These are phyloP conservation scores for Claviceps monticola DNA, from an alignment of 2,329 filamentous ascomycete species.

Conservation along the genomic window DNA sequence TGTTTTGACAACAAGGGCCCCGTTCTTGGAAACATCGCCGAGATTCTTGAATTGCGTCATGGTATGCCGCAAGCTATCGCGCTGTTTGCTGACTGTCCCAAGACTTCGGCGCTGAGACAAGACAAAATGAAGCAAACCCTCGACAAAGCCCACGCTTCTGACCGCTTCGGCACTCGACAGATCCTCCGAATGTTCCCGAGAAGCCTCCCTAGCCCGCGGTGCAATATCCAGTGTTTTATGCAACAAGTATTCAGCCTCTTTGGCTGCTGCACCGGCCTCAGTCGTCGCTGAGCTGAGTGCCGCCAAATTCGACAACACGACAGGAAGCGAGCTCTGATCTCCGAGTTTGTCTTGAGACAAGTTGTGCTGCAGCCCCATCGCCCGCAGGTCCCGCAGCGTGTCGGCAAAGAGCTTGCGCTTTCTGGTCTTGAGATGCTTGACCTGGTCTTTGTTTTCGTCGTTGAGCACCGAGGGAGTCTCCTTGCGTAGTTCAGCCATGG, in stretches of 20 bases:
- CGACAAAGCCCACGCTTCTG: constrained; percentile 71
- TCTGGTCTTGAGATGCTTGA: constrained; percentile 81
- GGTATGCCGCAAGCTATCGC: constrained; percentile 25
- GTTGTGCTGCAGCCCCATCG: constrained; percentile 84
- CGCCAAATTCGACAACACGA: constrained; percentile 49
- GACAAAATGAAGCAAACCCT: constrained; percentile 61
- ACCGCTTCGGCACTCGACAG: constrained; percentile 67
- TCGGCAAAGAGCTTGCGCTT: constrained; percentile 88
- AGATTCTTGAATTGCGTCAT: constrained; percentile 24
- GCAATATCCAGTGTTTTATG: constrained; percentile 66
- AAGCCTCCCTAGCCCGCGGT: constrained; percentile 50
- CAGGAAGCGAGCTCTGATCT: constrained; percentile 57
- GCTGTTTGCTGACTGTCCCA: constrained; percentile 22
- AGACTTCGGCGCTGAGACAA: constrained; percentile 45
- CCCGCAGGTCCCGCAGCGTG: constrained; percentile 64
- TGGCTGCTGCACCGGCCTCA: constrained; percentile 9
- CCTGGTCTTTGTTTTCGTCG: constrained; percentile 69
- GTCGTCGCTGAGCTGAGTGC: constrained; percentile 22
- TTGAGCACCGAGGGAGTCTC: constrained; percentile 71
- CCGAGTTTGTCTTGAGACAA: constrained; percentile 59
- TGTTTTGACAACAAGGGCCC: constrained; percentile 9
- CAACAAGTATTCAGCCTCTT: constrained; percentile 54
- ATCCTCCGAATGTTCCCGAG: constrained; percentile 69
- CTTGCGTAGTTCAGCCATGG: constrained; percentile 61
- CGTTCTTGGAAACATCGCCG: constrained; percentile 14